These are phyloP conservation scores for Rubroboletus pulcherrimus DNA, from an alignment of 768 basidiomycete species.

Conservation along the genomic window DNA sequence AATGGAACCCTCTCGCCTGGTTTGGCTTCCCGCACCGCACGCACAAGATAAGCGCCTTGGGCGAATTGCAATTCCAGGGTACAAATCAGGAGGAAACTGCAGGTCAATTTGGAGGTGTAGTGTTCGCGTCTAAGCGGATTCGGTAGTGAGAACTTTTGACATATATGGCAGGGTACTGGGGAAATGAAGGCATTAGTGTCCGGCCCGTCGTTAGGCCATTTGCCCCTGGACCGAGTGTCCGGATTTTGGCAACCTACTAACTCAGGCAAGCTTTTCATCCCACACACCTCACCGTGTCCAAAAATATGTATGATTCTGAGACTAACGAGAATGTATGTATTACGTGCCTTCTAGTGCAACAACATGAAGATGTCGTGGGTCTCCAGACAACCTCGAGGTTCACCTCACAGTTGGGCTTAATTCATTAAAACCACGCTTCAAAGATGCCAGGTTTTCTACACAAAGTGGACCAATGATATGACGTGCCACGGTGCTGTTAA, in stretches of 20 bases:
- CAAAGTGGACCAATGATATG: neutral
- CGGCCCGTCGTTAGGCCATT: neutral
- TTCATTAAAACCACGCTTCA: conserved; percentile 4
- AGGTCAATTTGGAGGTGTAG: neutral
- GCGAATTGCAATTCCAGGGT: neutral
- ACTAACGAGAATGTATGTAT: neutral
- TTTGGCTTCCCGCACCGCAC: neutral
- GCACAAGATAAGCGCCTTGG: neutral
- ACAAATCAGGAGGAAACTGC: neutral
- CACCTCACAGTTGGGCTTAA: neutral
- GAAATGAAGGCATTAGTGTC: neutral
- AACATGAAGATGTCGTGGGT: neutral
- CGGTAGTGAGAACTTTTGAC: neutral
- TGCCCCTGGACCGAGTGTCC: neutral
- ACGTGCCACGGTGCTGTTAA: conserved; percentile 1
- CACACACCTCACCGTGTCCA: neutral
- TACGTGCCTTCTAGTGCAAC: neutral
- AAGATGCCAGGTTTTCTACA: conserved; percentile 5
- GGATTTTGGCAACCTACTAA: neutral
- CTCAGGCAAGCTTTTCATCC: neutral
- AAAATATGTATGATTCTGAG: neutral
- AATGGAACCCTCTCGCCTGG: conserved; percentile 3
- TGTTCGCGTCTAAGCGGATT: neutral
- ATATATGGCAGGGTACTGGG: neutral
- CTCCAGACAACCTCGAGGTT: neutral